A percentile compares a stretch with the other conserved stretches of the same genome.
Conservation (phyloP, 148 eudicot genomes). For the Chenopodium berlandieri region DNA sequence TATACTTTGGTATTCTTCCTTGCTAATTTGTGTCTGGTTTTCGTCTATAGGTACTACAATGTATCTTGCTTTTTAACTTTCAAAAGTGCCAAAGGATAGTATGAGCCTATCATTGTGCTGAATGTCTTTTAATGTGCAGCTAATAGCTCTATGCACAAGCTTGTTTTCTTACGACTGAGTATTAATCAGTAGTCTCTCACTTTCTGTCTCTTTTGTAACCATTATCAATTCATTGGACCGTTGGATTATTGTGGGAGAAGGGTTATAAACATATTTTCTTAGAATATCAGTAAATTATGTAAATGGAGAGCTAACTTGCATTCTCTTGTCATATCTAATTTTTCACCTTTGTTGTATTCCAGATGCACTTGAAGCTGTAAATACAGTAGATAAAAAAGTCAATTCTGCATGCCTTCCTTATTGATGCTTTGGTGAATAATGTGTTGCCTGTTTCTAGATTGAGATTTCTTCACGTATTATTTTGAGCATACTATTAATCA, state of each 20-base stretch:
- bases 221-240: not conserved
- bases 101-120: not conserved
- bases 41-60: not conserved
- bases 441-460: not conserved
- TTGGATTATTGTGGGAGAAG: not conserved
- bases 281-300: not conserved
- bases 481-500: constrained; percentile 4
- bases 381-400: not conserved
- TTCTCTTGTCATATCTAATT: not conserved
- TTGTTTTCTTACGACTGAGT: not conserved
- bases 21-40: not conserved
- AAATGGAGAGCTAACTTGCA: not conserved
- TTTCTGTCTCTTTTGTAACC: not conserved
- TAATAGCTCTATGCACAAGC: not conserved
- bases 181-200: not conserved
- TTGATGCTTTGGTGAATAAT: not conserved
- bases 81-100: not conserved
- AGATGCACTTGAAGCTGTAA: not conserved
- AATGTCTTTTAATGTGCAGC: not conserved
- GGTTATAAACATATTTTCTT: not conserved
- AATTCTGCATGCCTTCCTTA: not conserved
- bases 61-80: not conserved
- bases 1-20: not conserved
- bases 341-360: not conserved
- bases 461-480: not conserved